Base-by-base conservation (phyloP, 179 eudicot species). In the Gypsophila paniculata region DNA sequence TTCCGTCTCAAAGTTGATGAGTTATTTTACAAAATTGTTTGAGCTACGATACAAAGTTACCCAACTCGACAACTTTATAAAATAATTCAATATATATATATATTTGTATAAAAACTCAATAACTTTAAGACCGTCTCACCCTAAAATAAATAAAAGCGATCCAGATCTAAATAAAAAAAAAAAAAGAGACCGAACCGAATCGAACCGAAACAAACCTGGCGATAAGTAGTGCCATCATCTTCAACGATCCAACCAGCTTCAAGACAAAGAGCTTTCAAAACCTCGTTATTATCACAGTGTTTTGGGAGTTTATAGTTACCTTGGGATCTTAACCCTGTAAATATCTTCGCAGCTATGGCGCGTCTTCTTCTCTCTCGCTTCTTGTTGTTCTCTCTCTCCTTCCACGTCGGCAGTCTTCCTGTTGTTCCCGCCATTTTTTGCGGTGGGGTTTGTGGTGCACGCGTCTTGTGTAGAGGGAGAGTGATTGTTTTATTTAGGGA, bases 171-270 rank as follows among this genome's bases (percentile, higher is more conserved):
- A n/a, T n/a, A n/a, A n/a, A n/a, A n/a, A n/a, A n/a, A n/a, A n/a
- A n/a, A n/a, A n/a, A n/a, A n/a, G n/a, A 73, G 76, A 77, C 68
- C 77, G 0, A 3, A 69, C 11, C 46, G 46, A 42, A 42, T 0
- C 46, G 11, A 42, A 42, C 1, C 46, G 2, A 9, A 42, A 42
- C 2, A 8, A 8, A 80, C 82, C 80, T 80, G 49, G 38, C 82
- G 79, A 68, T 72, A 80, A 69, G 82, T 80, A 23, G 82, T 80
- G 7, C 82, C 82, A 51, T 80, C 82, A 1, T 80, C 82, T 21
- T 80, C 74, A 17, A 80, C 82, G 18, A 80, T 57, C 82, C 82
- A 80, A 10, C 82, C 82, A 57, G 82, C 82, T 63, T 80, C 79
- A 8, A 72, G 8, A 46, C 82, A 80, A 38, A 80, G 82, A 3